phyloP scores from a whole-genome alignment of 2,329 filamentous ascomycete species.

The Sporothrix phasma region DNA sequence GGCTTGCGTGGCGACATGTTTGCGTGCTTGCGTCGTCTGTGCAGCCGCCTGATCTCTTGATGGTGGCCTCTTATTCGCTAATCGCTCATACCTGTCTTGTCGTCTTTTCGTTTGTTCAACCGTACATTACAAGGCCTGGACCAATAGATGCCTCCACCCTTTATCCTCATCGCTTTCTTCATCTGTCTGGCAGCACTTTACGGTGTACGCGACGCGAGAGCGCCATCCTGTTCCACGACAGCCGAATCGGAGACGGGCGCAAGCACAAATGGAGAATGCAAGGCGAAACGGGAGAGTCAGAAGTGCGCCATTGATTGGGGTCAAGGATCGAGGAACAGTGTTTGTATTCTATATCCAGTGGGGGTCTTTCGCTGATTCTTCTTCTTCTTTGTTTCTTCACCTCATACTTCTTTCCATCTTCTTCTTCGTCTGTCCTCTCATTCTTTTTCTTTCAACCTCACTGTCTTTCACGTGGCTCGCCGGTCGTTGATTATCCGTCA shows the following conservation, averaged over 20 bases:
- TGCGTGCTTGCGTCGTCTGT: neutral
- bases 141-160: neutral
- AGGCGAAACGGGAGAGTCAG: neutral
- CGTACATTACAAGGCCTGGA: neutral
- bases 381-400: too few species aligned
- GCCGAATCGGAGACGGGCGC: neutral
- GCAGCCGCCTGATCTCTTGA: neutral
- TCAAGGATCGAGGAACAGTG: too few species aligned
- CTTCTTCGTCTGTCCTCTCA: too few species aligned
- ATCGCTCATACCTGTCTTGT: neutral
- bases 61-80: too few species aligned
- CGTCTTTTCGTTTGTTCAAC: neutral
- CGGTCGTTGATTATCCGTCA: too few species aligned
- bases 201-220: neutral
- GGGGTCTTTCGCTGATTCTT: too few species aligned
- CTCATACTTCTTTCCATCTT: too few species aligned
- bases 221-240: neutral
- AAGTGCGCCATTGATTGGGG: neutral
- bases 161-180: too few species aligned
- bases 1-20: neutral
- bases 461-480: too few species aligned
- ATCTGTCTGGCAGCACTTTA: neutral
- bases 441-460: too few species aligned
- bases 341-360: too few species aligned
- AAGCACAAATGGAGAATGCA: neutral